phyloP scores from a whole-genome alignment of 2,329 filamentous ascomycete genomes.

The Arthrobotrys musiformis region DNA sequence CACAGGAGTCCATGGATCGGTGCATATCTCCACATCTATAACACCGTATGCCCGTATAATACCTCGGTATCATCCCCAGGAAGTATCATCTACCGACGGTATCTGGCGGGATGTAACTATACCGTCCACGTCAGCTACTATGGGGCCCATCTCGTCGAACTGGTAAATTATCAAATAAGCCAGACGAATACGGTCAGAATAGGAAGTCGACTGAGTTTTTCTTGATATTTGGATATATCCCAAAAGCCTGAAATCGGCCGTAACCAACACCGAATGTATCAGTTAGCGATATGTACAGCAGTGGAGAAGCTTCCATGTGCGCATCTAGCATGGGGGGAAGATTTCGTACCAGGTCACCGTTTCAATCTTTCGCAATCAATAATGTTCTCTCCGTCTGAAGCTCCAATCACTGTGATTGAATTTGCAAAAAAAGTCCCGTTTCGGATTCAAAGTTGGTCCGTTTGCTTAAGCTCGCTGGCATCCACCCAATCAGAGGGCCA shows the following conservation, averaged over 20 bases:
- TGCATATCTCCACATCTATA: neutral
- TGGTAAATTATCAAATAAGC: neutral
- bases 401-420: slow-evolving; percentile 20
- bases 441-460: slow-evolving; percentile 47
- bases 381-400: slow-evolving; percentile 1
- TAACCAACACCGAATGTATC: slow-evolving; percentile 6
- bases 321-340: neutral
- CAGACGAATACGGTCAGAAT: slow-evolving; percentile 11
- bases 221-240: slow-evolving; percentile 7
- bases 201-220: neutral
- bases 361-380: slow-evolving; percentile 5
- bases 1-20: neutral
- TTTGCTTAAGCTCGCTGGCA: neutral
- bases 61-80: neutral
- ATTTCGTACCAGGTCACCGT: slow-evolving; percentile 21
- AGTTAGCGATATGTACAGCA: slow-evolving; percentile 21
- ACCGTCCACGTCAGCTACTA: slow-evolving; percentile 6
- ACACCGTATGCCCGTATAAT: neutral
- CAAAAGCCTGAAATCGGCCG: neutral
- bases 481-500: slow-evolving; percentile 32
- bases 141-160: neutral
- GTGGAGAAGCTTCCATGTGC: slow-evolving; percentile 24
- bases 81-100: neutral
- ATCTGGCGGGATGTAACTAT: neutral
- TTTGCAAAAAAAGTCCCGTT: slow-evolving; percentile 48